phyloP scores from a whole-genome alignment of 495 filamentous ascomycete species.

The Beverwykella pulmonaria region DNA sequence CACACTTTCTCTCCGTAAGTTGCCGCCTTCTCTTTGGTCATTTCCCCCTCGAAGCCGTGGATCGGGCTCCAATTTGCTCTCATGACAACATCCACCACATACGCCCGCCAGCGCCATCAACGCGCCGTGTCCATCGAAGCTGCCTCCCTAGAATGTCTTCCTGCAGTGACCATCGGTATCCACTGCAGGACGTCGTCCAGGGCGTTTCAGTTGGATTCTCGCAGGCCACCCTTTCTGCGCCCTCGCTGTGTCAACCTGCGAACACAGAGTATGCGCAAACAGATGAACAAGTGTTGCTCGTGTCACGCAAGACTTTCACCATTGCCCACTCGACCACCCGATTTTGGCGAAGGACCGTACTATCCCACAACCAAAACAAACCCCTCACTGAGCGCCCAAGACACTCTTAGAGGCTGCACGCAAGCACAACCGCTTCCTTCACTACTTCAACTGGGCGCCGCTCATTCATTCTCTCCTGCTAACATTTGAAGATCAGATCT shows the following conservation, averaged over 20 bases:
- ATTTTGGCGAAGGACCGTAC: conserved; percentile 1
- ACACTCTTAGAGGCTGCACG: background rate
- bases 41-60: conserved; percentile 7
- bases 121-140: background rate
- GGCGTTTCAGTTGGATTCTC: conserved; percentile 15
- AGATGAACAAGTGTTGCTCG: background rate
- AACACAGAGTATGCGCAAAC: conserved; percentile 1
- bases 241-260: background rate
- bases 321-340: background rate
- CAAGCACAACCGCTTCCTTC: background rate
- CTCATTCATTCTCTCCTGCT: background rate
- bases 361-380: conserved; percentile 21
- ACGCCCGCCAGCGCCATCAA: conserved; percentile 5
- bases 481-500: conserved; percentile 15
- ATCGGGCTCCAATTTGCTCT: conserved; percentile 15
- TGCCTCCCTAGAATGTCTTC: conserved; percentile 4
- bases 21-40: conserved; percentile 29
- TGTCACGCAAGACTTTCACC: background rate
- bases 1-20: conserved; percentile 19
- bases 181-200: background rate
- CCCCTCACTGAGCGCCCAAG: background rate
- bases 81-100: background rate
- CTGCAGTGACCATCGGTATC: background rate
- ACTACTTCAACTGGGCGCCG: background rate
- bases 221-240: conserved; percentile 9